phyloP scores from a whole-genome alignment of 345 rosid species.

The thale cress (Arabidopsis thaliana) region DNA sequence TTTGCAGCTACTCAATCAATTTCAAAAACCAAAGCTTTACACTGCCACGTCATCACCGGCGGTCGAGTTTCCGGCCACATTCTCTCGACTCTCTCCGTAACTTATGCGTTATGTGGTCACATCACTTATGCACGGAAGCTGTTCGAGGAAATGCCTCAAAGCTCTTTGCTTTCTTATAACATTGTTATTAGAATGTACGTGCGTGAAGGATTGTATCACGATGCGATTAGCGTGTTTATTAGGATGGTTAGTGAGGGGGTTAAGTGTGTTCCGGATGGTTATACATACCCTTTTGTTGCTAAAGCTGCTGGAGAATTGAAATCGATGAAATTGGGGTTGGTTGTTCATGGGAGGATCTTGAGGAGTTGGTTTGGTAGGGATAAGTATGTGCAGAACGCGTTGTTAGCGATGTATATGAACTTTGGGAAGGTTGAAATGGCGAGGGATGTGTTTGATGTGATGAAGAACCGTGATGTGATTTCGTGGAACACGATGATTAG shows the following conservation, averaged over 20 bases:
- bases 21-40: constrained; percentile 52
- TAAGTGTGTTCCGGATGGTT: constrained; percentile 55
- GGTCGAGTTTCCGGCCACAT: constrained; percentile 46
- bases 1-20: constrained; percentile 51
- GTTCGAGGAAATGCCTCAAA: constrained; percentile 61
- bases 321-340: constrained; percentile 49
- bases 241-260: constrained; percentile 52
- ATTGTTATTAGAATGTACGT: constrained; percentile 53
- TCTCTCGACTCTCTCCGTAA: constrained; percentile 29
- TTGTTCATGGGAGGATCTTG: constrained; percentile 56
- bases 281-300: constrained; percentile 57
- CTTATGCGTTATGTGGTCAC: constrained; percentile 38
- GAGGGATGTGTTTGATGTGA: constrained; percentile 54
- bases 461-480: constrained; percentile 58
- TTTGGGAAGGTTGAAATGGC: constrained; percentile 55
- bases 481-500: constrained; percentile 74
- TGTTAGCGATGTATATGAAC: constrained; percentile 71
- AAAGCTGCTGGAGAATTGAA: constrained; percentile 60
- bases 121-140: constrained; percentile 46
- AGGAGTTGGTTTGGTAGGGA: constrained; percentile 47
- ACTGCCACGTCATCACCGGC: constrained; percentile 53
- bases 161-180: constrained; percentile 52
- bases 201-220: constrained; percentile 40
- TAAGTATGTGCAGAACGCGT: constrained; percentile 59
- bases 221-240: constrained; percentile 50